Percentiles rank a stretch among this genome's conserved stretches.
phyloP scores from a whole-genome alignment of 2,329 filamentous ascomycete species.

The Neonectria punicea region DNA sequence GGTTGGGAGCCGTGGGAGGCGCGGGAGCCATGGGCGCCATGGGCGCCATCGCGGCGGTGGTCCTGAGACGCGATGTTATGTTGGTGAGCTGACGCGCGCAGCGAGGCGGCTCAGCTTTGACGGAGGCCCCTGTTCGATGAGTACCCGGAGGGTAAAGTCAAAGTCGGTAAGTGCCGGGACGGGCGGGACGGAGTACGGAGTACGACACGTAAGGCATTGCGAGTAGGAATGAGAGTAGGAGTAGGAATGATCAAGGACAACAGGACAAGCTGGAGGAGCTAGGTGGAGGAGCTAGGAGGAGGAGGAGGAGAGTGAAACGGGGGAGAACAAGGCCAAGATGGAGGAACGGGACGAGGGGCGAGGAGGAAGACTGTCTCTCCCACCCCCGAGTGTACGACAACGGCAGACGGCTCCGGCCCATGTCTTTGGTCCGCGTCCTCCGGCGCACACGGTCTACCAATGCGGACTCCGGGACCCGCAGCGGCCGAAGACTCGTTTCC shows the following conservation, averaged over 20 bases:
- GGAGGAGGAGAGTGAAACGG: neutral
- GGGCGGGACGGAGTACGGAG: neutral
- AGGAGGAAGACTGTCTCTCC: conserved; percentile 5
- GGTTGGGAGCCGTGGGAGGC: conserved; percentile 9
- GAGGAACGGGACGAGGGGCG: neutral
- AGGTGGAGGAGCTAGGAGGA: neutral
- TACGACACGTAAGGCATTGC: conserved; percentile 7
- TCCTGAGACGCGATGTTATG: conserved; percentile 3
- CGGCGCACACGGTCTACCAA: conserved; percentile 11
- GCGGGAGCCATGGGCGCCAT: neutral
- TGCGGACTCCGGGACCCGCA: conserved; percentile 21
- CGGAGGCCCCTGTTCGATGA: neutral
- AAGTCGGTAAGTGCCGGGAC: conserved; percentile 10
- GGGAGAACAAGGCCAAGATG: neutral
- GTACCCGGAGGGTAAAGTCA: conserved; percentile 2
- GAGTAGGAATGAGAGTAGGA: neutral
- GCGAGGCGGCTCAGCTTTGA: conserved; percentile 2
- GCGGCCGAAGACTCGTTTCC: conserved; percentile 16
- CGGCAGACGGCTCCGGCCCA: conserved; percentile 16
- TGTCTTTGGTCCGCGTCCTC: conserved; percentile 12
- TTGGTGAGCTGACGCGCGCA: conserved; percentile 4
- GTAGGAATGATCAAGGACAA: neutral
- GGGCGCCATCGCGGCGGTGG: neutral
- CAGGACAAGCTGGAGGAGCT: neutral
- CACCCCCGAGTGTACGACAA: conserved; percentile 16